These are phyloP conservation scores for Linum usitatissimum DNA, from an alignment of 345 rosid species.

Conservation along the genomic window DNA sequence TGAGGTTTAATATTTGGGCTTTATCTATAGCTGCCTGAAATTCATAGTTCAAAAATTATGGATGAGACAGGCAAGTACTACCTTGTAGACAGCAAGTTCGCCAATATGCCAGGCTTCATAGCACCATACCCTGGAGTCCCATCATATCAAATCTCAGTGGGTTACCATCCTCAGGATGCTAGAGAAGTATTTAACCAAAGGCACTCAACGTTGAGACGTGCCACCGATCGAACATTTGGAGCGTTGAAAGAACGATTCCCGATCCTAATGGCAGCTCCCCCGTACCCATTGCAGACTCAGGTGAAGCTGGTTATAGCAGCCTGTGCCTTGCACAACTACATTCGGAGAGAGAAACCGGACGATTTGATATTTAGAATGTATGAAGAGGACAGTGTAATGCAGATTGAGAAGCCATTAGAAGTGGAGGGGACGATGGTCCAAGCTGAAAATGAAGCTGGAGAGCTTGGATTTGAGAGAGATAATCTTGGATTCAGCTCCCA, in stretches of 20 bases:
- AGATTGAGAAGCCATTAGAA: slow-evolving; percentile 35
- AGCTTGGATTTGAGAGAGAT: slow-evolving; percentile 28
- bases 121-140: slow-evolving; percentile 50
- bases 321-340: slow-evolving; percentile 70
- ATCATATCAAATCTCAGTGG: slow-evolving; percentile 26
- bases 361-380: slow-evolving; percentile 52
- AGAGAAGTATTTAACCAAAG: slow-evolving; percentile 70
- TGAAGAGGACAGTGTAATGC: slow-evolving; percentile 25
- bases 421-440: slow-evolving; percentile 28
- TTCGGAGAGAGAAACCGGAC: slow-evolving; percentile 66
- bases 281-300: slow-evolving; percentile 78
- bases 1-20: background rate
- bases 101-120: slow-evolving; percentile 67
- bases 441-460: slow-evolving; percentile 27
- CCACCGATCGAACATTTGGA: slow-evolving; percentile 41
- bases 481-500: slow-evolving; percentile 34
- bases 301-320: slow-evolving; percentile 80
- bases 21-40: slow-evolving; percentile 3
- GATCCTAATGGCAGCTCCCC: slow-evolving; percentile 71
- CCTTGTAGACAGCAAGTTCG: slow-evolving; percentile 52
- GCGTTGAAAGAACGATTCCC: slow-evolving; percentile 82
- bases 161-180: slow-evolving; percentile 45
- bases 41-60: background rate
- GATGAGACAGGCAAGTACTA: slow-evolving; percentile 63
- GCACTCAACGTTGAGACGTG: slow-evolving; percentile 43